A percentile compares a stretch with the other conserved stretches of the same genome.
Evolutionary conservation across 1,284 basidiomycete genomes (phyloP).

Genomic region (Takashimella tepidaria): DNA sequence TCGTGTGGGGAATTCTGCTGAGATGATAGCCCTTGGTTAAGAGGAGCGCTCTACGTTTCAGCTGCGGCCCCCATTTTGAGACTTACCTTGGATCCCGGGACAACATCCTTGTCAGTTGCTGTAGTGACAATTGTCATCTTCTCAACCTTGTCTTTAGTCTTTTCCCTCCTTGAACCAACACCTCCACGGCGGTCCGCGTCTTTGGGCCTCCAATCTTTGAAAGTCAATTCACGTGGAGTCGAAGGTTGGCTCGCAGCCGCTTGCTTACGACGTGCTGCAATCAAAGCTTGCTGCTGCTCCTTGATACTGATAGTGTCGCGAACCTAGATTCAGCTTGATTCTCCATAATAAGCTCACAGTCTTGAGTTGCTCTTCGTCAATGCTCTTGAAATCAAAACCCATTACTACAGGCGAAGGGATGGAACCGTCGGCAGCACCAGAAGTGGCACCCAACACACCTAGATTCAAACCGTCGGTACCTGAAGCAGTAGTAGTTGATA

Average conservation of each 20-base stretch:
- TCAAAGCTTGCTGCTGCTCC: constrained; percentile 45
- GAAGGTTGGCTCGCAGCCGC: constrained; percentile 30
- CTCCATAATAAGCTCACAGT: constrained; percentile 26
- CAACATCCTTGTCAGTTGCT: constrained; percentile 32
- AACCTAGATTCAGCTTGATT: constrained; percentile 26
- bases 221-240: constrained; percentile 40
- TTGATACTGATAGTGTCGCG: constrained; percentile 44
- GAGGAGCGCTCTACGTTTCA: constrained; percentile 40
- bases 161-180: constrained; percentile 40
- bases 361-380: constrained; percentile 42
- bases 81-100: constrained; percentile 38
- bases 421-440: constrained; percentile 7
- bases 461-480: background rate
- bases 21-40: constrained; percentile 35
- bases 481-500: background rate
- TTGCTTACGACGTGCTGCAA: constrained; percentile 38
- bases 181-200: constrained; percentile 25
- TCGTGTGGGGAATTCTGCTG: constrained; percentile 40
- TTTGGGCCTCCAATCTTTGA: constrained; percentile 43
- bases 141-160: constrained; percentile 43
- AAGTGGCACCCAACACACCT: background rate
- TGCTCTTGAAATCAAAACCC: constrained; percentile 43
- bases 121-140: constrained; percentile 40
- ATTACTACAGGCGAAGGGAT: constrained; percentile 44
- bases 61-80: background rate